These are phyloP conservation scores for Pseudonitzschia delicatissima DNA, from an alignment of 108 stramenopile genomes.

Conservation along the genomic window DNA sequence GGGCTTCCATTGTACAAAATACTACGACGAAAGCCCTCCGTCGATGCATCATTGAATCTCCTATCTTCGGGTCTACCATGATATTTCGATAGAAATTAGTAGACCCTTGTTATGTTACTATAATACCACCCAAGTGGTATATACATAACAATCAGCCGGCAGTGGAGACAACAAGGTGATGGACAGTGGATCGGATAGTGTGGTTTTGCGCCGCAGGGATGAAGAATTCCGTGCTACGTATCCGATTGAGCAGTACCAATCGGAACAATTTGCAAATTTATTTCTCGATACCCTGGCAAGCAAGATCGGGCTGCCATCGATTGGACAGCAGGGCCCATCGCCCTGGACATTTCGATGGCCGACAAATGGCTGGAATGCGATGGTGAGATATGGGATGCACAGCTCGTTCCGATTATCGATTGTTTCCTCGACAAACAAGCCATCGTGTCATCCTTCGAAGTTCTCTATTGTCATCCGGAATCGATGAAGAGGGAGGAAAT, in stretches of 20 bases:
- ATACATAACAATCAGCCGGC: no score
- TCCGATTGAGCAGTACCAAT: conserved; percentile 73
- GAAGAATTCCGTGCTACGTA: conserved; percentile 42
- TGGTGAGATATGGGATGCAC: conserved; percentile 60
- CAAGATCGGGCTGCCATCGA: conserved; percentile 18
- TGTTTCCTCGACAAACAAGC: conserved; percentile 23
- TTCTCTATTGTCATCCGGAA: conserved; percentile 36
- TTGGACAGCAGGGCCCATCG: conserved; percentile 65
- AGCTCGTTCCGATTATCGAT: conserved; percentile 48
- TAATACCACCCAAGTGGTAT: no score
- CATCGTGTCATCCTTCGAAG: conserved; percentile 31
- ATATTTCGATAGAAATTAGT: no score
- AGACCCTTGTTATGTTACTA: no score
- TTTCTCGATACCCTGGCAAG: conserved; percentile 45
- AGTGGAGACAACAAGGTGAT: no score
- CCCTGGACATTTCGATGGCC: conserved; percentile 32
- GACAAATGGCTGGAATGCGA: conserved; percentile 40
- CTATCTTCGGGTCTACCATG: no score
- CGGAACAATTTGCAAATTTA: conserved; percentile 53
- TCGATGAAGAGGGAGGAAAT: conserved; percentile 58
- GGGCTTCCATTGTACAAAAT: no score
- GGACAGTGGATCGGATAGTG: no score
- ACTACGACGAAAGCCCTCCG: no score
- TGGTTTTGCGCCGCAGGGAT: conserved; percentile 36
- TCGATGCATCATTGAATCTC: no score